Base-by-base conservation (phyloP, 1,284 basidiomycete genomes). In the Cutaneotrichosporon dermatis region DNA sequence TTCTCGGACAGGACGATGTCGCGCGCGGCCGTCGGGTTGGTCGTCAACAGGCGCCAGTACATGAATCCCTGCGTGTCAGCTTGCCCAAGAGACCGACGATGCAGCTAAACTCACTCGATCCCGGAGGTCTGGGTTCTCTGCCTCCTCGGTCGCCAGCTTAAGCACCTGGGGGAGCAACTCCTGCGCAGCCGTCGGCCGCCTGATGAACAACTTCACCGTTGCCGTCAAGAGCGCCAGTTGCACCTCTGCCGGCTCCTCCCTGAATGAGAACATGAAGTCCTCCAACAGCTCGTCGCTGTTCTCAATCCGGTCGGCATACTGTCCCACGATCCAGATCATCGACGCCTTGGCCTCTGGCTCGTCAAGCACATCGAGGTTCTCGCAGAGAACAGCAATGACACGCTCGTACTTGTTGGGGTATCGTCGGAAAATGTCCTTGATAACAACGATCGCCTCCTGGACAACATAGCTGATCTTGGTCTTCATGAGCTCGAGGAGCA, bases 381-480 rank as follows among this genome's bases (percentile, higher is more conserved):
- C 88, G 72, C 95, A 99, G 41, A 99, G 80, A 1, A 89, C 93
- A 2, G 92, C 92, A 67, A 99, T 98, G 69, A 97, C 89, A 55
- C 92, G 92, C 79, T 98, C 96, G 77, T 98, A 99, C 37, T 90
- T 91, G 55, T 87, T 88, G n/a, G 95, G 96, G 75, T 98, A 99
- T 80, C 93, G 90, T 57, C 95, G 85, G 85, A 99, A 98, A 65
- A 99, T 97, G 75, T 99, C 96, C 88, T 98, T 99, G 88, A 99
- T 97, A 4, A 99, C 93, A 1, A 98, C 92, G 36, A 98, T 90
- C 0, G 92, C 93, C 78, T 99, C 96, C 74, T 99, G 95, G 3
- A 99, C 95, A 49, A 99, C 92, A 72, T 99, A 99, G 80, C 87
- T 93, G 58, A 98, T 91, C 39, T 92, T 86, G 4, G 94, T 97